A percentile compares a stretch with the other conserved stretches of the same genome.
Conservation (phyloP, 176 grass and related monocot species). For the Ampelocalamus luodianensis region DNA sequence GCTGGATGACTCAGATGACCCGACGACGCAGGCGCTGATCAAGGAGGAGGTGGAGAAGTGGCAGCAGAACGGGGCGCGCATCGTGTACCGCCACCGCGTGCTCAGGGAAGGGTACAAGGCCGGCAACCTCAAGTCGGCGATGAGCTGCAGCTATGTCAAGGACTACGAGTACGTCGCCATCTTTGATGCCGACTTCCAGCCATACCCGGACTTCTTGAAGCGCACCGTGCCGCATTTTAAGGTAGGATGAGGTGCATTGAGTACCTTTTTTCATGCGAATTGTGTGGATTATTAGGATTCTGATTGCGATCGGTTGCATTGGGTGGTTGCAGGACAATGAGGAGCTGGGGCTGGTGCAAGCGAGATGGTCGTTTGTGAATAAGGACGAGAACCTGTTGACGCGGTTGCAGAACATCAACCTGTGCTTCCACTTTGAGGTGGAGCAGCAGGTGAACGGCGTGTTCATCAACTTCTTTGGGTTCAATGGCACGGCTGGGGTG, state of each 20-base stretch:
- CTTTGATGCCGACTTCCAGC: constrained; percentile 94
- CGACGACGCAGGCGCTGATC: constrained; percentile 63
- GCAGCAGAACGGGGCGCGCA: constrained; percentile 57
- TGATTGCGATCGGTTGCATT: constrained; percentile 2
- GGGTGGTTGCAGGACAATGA: constrained; percentile 65
- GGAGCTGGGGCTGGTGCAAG: constrained; percentile 76
- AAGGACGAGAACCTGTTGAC: constrained; percentile 93
- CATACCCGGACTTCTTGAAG: constrained; percentile 76
- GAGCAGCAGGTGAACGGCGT: constrained; percentile 92
- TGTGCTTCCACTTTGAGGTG: constrained; percentile 98
- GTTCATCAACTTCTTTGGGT: constrained; percentile 93
- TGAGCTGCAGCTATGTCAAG: constrained; percentile 82
- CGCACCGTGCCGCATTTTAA: constrained; percentile 84
- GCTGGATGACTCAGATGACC: constrained; percentile 85
- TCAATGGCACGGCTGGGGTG: constrained; percentile 92
- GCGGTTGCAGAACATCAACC: constrained; percentile 85
- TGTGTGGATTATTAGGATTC: neutral
- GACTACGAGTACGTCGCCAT: constrained; percentile 89
- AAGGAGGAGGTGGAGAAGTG: constrained; percentile 84
- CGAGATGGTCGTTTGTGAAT: constrained; percentile 93
- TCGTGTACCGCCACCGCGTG: constrained; percentile 77
- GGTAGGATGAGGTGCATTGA: constrained; percentile 46
- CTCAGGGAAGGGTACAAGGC: constrained; percentile 88
- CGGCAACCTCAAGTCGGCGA: constrained; percentile 84
- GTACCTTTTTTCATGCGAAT: neutral